Base-by-base conservation (phyloP, 768 basidiomycete species). In the Xerocomus potaroensis region DNA sequence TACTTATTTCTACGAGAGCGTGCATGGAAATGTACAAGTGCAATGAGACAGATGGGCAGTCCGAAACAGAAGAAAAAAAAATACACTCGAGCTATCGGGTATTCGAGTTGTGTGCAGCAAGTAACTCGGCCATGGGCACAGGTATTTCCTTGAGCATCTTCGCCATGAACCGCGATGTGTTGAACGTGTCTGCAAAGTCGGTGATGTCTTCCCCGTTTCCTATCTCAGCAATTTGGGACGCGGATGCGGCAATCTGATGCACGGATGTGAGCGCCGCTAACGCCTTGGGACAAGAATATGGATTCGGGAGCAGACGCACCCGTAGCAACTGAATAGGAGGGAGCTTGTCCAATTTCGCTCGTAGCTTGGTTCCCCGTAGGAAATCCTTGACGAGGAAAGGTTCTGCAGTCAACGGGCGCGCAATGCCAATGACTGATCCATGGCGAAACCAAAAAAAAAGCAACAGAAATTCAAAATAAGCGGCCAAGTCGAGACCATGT, bases 241-340 rank as follows among this genome's bases (percentile, higher is more conserved):
- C 59, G 18, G 64, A 47, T 11, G 64, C 64, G 22, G 60, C 64
- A n/a, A 66, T 64, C 64, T 65, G 19, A 36, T 9, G 27, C 18
- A 18, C 22, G 16, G n/a, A n/a, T n/a, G n/a, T n/a, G n/a, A n/a
- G n/a, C n/a, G n/a, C n/a, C n/a, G n/a, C n/a, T n/a, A n/a, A n/a
- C n/a, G n/a, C n/a, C n/a, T n/a, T n/a, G n/a, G n/a, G n/a, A n/a
- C n/a, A n/a, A n/a, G n/a, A n/a, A n/a, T n/a, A n/a, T n/a, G n/a
- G n/a, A n/a, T n/a, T n/a, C n/a, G n/a, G n/a, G n/a, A n/a, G n/a
- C n/a, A n/a, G 14, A 53, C 57, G 47, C n/a, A 67, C 64, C 42
- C 55, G 59, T 8, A 68, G 37, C 4, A 64, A 38, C 11, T 63
- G 75, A 11, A 75, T 71, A 8, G 69, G 66, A 15, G 74, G 75